Evolutionary conservation across 164 flowering plant species (phyloP).

Genomic region (Vitis vinifera): DNA sequence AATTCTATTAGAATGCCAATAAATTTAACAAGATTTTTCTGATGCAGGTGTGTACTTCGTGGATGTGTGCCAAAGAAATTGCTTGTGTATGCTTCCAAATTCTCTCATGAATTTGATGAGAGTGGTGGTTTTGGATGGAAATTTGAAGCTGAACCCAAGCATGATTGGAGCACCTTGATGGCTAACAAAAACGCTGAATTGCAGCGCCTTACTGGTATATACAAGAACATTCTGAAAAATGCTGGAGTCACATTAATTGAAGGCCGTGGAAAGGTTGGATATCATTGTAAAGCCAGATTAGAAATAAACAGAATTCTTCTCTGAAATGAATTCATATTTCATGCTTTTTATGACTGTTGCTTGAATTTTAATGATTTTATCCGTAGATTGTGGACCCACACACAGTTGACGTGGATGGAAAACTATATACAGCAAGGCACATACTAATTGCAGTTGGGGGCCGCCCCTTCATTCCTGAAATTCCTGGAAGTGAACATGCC

Average conservation of each 20-base stretch:
- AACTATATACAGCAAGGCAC: constrained; percentile 74
- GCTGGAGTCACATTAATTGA: constrained; percentile 78
- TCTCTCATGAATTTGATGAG: constrained; percentile 92
- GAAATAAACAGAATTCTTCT: constrained; percentile 1
- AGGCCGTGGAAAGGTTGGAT: constrained; percentile 96
- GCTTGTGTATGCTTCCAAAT: constrained; percentile 86
- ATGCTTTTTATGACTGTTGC: not conserved
- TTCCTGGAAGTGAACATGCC: constrained; percentile 89
- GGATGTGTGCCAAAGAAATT: constrained; percentile 98
- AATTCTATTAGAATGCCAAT: not conserved
- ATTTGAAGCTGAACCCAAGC: constrained; percentile 81
- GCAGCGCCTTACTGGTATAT: constrained; percentile 91
- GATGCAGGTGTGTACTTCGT: constrained; percentile 87
- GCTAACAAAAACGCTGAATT: constrained; percentile 98
- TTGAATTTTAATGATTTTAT: constrained; percentile 9
- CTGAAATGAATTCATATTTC: not conserved
- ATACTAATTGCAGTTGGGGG: constrained; percentile 95
- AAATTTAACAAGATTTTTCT: not conserved
- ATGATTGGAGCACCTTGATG: constrained; percentile 91
- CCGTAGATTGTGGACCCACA: constrained; percentile 85
- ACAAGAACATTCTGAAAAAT: constrained; percentile 84
- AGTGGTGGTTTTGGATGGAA: constrained; percentile 94
- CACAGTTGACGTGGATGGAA: constrained; percentile 92
- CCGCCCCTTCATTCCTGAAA: constrained; percentile 87
- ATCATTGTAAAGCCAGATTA: constrained; percentile 18